Base-by-base conservation (phyloP, 495 filamentous ascomycete species). In the Darksidea phi region DNA sequence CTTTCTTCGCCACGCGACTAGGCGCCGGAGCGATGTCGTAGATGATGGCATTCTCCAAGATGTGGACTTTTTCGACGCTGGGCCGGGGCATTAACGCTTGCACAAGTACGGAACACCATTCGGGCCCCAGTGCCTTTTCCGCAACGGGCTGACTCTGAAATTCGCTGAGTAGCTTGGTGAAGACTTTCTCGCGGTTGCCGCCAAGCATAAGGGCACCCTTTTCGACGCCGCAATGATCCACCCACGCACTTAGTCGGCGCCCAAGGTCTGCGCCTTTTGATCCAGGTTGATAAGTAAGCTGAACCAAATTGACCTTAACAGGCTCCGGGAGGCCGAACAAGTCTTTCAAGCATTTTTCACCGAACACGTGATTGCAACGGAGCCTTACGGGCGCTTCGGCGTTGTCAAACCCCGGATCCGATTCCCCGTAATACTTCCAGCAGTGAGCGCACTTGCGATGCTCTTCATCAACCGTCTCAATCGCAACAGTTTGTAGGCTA, bases 381-480 rank as follows among this genome's bases (percentile, higher is more conserved):
- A 57, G 43, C 41, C 25, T 34, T 17, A 48, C 43, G 5, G 54
- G 54, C 1, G 4, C 25, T 18, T 57, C 54, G 28, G 54, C 54
- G 43, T 57, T 57, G 42, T 57, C 42, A 15, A 12, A 18, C 6
- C n/a, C 54, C 25, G 54, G 54, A 23, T 57, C 54, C 24, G 54
- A 32, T 41, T 57, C 54, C 13, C 54, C 54, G 25, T 47, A 57
- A 1, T 32, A 15, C 21, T 57, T 57, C 54, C 54, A 57, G 54
- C 54, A 57, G 42, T 57, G 54, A 18, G 54, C 21, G 24, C 54
- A 57, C n/a, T 21, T 2, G 41, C 41, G 54, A 20, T 47, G 32
- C 41, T 48, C 23, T 13, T 1, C 18, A n/a, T 48, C 43, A 3
- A 57, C n/a, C 7, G 25, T 28, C 26, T 24, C 23, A 3, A 57